Conservation (phyloP, 805 yeast genomes). For the Wickerhamiella occidentalis region DNA sequence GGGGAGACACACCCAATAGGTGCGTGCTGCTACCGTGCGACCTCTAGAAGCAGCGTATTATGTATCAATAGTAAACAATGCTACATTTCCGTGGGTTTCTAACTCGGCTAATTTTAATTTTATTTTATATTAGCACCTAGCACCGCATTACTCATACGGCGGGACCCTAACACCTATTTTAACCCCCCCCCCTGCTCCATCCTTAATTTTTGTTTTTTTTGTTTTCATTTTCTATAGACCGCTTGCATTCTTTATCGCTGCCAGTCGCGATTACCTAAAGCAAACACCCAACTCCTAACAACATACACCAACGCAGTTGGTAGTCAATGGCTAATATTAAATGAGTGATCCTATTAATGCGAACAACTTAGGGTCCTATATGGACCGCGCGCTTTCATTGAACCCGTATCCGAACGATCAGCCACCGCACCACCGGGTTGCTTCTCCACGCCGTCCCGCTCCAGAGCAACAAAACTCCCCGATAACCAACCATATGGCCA, state of each 20-base stretch:
- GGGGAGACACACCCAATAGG: no score
- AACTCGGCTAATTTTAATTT: no score
- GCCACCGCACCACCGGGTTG: neutral
- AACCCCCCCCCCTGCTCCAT: no score
- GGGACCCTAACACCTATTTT: no score
- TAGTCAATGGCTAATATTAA: slow-evolving; percentile 2
- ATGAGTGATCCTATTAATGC: slow-evolving; percentile 8
- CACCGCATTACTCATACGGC: no score
- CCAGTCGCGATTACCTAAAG: neutral
- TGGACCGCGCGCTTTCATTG: slow-evolving; percentile 9
- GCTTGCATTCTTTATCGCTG: slow-evolving; percentile 4
- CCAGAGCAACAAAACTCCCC: slow-evolving; percentile 1
- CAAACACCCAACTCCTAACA: slow-evolving; percentile 1
- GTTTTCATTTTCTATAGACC: neutral
- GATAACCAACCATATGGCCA: neutral
- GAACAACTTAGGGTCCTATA: slow-evolving; percentile 8
- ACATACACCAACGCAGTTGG: neutral
- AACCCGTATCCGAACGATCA: neutral
- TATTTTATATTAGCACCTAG: no score
- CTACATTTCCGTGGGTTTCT: no score
- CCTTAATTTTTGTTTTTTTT: no score
- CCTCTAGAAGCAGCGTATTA: no score
- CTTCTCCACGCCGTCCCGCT: slow-evolving; percentile 1
- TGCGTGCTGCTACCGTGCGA: no score
- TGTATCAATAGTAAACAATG: no score